Evolutionary conservation across 805 yeast species (phyloP).

Genomic region (Yamadazyma olivae): DNA sequence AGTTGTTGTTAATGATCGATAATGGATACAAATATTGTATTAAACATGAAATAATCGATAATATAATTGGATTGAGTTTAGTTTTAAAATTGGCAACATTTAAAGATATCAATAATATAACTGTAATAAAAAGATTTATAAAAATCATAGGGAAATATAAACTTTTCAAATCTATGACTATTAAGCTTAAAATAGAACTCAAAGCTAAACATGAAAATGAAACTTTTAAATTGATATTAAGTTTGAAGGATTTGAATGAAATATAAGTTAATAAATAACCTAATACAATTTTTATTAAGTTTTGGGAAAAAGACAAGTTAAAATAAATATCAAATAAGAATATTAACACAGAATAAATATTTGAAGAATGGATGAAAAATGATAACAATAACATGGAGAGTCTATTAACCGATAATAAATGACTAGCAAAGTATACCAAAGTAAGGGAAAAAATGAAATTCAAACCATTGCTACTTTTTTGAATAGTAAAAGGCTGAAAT

Average conservation of each 20-base stretch:
- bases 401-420: constrained; percentile 3
- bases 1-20: constrained; percentile 1
- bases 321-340: constrained; percentile 5
- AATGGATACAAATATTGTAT: constrained; percentile 4
- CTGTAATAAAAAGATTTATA: not conserved
- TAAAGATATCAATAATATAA: constrained; percentile 1
- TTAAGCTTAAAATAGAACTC: not conserved
- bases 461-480: constrained; percentile 1
- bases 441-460: constrained; percentile 1
- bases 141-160: constrained; percentile 1
- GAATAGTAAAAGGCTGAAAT: constrained; percentile 3
- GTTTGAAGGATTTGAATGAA: not conserved
- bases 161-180: not conserved
- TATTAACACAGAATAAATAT: constrained; percentile 2
- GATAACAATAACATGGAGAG: constrained; percentile 1
- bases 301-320: not conserved
- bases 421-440: constrained; percentile 1
- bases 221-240: not conserved
- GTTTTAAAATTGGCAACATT: constrained; percentile 1
- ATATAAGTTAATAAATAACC: constrained; percentile 1
- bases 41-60: constrained; percentile 1
- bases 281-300: constrained; percentile 1
- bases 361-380: constrained; percentile 3
- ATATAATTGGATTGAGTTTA: not conserved
- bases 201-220: not conserved